Evolutionary conservation across 306 rosid species (phyloP).

Genomic region (Ormosia emarginata): DNA sequence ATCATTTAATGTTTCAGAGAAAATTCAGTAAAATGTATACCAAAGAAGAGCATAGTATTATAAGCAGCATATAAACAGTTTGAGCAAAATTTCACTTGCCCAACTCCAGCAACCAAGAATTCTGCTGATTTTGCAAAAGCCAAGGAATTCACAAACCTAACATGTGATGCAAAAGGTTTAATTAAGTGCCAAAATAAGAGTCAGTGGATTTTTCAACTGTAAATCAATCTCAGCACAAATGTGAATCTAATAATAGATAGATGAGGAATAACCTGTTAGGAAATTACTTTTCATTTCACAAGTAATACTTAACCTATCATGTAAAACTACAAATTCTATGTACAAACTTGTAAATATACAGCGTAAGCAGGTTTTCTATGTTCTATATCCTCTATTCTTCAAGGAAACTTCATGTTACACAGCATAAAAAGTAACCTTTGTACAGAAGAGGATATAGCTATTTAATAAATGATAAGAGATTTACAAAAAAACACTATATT

Average conservation of each 20-base stretch:
- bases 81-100: conserved; percentile 54
- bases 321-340: neutral
- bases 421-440: neutral
- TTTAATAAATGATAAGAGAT: neutral
- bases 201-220: neutral
- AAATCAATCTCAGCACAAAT: conserved; percentile 6
- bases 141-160: conserved; percentile 88
- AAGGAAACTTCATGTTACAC: neutral
- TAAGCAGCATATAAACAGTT: neutral
- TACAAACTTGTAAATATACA: neutral
- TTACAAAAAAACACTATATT: neutral
- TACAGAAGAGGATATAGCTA: neutral
- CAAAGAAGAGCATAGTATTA: neutral
- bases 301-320: neutral
- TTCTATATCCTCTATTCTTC: neutral
- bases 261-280: neutral
- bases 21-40: neutral
- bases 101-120: conserved; percentile 87
- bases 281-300: neutral
- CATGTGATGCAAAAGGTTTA: conserved; percentile 42
- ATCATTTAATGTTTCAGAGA: neutral
- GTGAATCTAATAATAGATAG: neutral
- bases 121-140: conserved; percentile 85
- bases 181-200: neutral
- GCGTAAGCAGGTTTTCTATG: neutral